Evolutionary conservation across 2,329 filamentous ascomycete species (phyloP).

Genomic region (Cladosporium sp.): DNA sequence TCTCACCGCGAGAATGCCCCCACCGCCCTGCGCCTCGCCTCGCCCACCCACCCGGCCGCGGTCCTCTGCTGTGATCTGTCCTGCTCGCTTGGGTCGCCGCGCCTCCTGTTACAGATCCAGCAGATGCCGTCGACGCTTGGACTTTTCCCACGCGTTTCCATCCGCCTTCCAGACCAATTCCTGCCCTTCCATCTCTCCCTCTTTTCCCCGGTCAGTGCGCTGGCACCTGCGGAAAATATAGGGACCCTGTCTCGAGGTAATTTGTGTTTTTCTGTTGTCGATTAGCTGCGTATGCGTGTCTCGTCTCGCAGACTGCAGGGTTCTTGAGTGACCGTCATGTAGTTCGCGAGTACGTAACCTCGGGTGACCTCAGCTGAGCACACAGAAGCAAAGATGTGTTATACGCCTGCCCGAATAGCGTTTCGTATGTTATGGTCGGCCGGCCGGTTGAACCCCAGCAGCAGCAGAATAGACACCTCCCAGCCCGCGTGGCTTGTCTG

Average conservation of each 20-base stretch:
- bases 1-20: background rate
- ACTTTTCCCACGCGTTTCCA: background rate
- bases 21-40: background rate
- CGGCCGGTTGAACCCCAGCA: constrained; percentile 1
- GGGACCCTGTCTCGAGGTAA: background rate
- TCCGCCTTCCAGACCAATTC: background rate
- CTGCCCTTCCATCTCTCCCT: background rate
- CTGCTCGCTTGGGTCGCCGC: too few species aligned
- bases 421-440: background rate
- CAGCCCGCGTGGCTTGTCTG: background rate
- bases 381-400: too few species aligned
- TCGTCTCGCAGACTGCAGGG: background rate
- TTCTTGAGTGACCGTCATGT: background rate
- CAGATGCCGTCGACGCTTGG: too few species aligned
- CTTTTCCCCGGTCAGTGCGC: constrained; percentile 7
- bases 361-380: background rate
- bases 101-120: too few species aligned
- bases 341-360: background rate
- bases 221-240: background rate
- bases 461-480: background rate
- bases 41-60: background rate
- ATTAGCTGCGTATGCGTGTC: background rate
- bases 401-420: background rate
- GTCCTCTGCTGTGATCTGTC: too few species aligned
- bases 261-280: too few species aligned